Conservation (phyloP, 306 rosid genomes). For the Cucurbita ficifolia region DNA sequence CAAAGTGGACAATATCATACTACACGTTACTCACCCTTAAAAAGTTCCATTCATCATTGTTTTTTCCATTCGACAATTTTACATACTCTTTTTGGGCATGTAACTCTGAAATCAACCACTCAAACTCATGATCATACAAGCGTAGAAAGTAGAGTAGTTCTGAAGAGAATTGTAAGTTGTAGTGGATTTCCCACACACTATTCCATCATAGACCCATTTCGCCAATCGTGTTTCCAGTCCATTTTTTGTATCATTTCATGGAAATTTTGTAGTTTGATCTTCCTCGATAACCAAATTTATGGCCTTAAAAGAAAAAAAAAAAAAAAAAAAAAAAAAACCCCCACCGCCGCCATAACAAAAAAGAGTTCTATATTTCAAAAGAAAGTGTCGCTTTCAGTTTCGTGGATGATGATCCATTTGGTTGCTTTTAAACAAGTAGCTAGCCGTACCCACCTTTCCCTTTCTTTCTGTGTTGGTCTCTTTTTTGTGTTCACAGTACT, state of each 20-base stretch:
- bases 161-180: no score
- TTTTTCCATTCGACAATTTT: neutral
- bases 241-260: neutral
- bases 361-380: neutral
- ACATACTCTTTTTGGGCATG: neutral
- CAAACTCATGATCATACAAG: no score
- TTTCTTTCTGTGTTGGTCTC: neutral
- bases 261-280: neutral
- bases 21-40: neutral
- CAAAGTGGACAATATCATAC: no score
- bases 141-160: no score
- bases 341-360: neutral
- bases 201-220: neutral
- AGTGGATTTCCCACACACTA: neutral
- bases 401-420: neutral
- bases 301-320: no score
- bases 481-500: neutral
- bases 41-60: neutral
- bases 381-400: neutral
- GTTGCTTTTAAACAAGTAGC: neutral
- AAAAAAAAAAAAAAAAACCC: neutral
- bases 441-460: neutral
- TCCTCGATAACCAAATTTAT: neutral
- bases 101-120: no score
- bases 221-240: neutral